Evolutionary conservation across 1,284 basidiomycete species (phyloP), one percentile per base, ranked within the genome.

Genomic region (Porodaedalea pini): DNA sequence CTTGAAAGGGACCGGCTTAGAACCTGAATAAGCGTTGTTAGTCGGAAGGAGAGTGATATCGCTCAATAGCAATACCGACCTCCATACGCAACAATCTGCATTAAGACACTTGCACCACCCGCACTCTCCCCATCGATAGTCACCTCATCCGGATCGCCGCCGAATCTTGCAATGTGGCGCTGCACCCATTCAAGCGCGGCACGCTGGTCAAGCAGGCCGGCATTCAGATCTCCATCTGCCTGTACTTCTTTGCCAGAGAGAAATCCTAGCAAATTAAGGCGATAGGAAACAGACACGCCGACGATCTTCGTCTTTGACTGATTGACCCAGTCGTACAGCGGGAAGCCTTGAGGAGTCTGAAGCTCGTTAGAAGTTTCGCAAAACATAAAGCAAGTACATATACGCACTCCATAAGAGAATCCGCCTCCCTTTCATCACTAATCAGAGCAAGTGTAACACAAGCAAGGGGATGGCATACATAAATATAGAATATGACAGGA

Each of bases 191-290:
- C 71, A 15, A 80, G 61, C 0, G 71, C 78, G 0, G 73, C 73
- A 4, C 75, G 65, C 60, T 79, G 77, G 59, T 80, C 78, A 10
- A 77, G 68, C 3, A 80, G 67, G 0, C 78, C 78, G 5, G 68
- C 68, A 58, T 79, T 80, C 17, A 73, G 62, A 54, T 71, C 68
- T 2, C 73, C 70, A 49, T 73, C 67, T 21, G 66, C 61, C 29
- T 57, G 57, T 31, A 75, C 65, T 4, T 62, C 73, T 0, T 77
- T 74, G 4, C 71, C 66, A 2, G 77, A 66, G 31, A 81, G 71
- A 69, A 83, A 83, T 25, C 82, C 82, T 54, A 84, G 75, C 1
- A 79, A 70, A 51, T 74, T 73, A 32, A 83, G 73, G 4, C 79
- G 76, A 63, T 82, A 83, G 61, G 79, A 77, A 13, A 82, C 73